Evolutionary conservation across 192 early-diverging fungal species (phyloP).

Genomic region (Entomortierella beljakovae): DNA sequence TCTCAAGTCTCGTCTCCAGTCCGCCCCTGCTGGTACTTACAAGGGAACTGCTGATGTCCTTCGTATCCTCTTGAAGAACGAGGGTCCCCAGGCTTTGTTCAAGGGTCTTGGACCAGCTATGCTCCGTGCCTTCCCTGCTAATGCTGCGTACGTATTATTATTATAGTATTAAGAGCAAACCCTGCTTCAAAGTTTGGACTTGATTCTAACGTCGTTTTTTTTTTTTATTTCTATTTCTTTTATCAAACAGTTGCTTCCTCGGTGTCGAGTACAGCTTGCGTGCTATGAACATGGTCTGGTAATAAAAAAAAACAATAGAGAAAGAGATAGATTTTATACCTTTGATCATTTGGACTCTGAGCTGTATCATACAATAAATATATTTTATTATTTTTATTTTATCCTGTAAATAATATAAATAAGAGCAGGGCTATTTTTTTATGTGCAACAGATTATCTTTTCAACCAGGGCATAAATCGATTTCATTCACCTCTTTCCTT

Average conservation of each 20-base stretch:
- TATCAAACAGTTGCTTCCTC: slow-evolving; percentile 47
- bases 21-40: slow-evolving; percentile 90
- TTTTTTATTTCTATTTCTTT: background rate
- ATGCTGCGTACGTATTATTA: slow-evolving; percentile 79
- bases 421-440: too few relatives aligned
- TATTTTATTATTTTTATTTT: background rate
- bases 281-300: slow-evolving; percentile 48
- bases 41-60: slow-evolving; percentile 73
- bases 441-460: too few relatives aligned
- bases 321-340: background rate
- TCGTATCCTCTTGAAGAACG: slow-evolving; percentile 70
- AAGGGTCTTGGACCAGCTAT: slow-evolving; percentile 91
- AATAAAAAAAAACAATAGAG: slow-evolving; percentile 1
- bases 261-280: slow-evolving; percentile 53
- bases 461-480: too few relatives aligned
- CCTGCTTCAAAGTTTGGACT: background rate
- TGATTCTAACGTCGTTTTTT: background rate
- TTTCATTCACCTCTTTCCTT: background rate
- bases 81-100: slow-evolving; percentile 85
- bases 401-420: too few relatives aligned
- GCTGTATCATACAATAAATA: too few relatives aligned
- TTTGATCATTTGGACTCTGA: background rate
- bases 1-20: slow-evolving; percentile 90
- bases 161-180: slow-evolving; percentile 4
- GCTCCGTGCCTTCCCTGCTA: slow-evolving; percentile 89